These are phyloP conservation scores for Lactifluus echinatus DNA, from an alignment of 768 basidiomycete genomes.

Conservation along the genomic window DNA sequence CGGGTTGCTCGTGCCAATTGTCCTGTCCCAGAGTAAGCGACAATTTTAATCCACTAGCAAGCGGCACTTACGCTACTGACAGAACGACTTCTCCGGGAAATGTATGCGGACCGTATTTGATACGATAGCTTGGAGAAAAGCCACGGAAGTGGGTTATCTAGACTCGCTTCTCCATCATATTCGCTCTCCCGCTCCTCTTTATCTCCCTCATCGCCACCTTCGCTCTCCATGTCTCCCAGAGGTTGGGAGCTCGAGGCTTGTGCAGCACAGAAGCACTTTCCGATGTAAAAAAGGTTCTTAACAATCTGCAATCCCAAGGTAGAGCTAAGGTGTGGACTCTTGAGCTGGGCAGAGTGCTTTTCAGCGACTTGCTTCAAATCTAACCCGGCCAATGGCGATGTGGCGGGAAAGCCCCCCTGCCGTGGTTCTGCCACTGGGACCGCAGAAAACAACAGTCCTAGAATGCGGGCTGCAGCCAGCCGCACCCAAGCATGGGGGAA, in stretches of 20 bases:
- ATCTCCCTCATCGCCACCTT: constrained; percentile 22
- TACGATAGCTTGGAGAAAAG: constrained; percentile 92
- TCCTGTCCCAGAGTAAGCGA: constrained; percentile 35
- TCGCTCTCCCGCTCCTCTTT: constrained; percentile 6
- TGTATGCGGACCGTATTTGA: constrained; percentile 69
- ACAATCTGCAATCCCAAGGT: constrained; percentile 73
- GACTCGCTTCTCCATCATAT: constrained; percentile 4
- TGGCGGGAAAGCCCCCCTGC: constrained; percentile 11
- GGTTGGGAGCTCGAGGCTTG: constrained; percentile 24
- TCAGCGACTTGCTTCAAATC: constrained; percentile 57
- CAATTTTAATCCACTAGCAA: background rate
- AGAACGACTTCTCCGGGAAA: constrained; percentile 52
- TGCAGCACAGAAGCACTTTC: constrained; percentile 64
- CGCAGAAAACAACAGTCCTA: constrained; percentile 61
- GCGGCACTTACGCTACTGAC: constrained; percentile 35
- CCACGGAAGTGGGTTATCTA: constrained; percentile 65
- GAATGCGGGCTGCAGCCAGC: constrained; percentile 62
- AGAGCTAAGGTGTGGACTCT: constrained; percentile 70
- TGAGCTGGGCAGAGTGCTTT: constrained; percentile 69
- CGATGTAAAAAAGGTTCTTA: constrained; percentile 90
- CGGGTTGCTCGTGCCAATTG: constrained; percentile 77
- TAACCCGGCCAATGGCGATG: constrained; percentile 32
- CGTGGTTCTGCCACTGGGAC: constrained; percentile 36
- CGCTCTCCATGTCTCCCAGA: constrained; percentile 24
- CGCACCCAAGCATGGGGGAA: constrained; percentile 97